Percentiles rank a stretch among this genome's conserved stretches.
phyloP scores from a whole-genome alignment of 305 asterid species.

The Fraxinus dipetala region DNA sequence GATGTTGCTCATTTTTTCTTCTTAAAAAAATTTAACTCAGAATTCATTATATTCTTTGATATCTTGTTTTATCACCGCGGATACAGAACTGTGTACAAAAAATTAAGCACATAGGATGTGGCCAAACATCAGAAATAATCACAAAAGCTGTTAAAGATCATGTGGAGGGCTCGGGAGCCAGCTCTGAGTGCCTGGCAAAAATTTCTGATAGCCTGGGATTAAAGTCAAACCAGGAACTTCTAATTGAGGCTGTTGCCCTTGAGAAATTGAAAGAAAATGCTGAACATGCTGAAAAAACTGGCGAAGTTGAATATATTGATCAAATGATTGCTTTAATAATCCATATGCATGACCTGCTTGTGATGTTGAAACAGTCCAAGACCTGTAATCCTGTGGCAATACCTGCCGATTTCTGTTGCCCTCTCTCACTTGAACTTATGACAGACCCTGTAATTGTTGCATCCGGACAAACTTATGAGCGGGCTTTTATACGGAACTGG shows the following conservation, averaged over 20 bases:
- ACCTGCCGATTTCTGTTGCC: slow-evolving; percentile 93
- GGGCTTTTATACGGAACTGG: slow-evolving; percentile 75
- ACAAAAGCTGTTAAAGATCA: slow-evolving; percentile 60
- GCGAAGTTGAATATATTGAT: slow-evolving; percentile 69
- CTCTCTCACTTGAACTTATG: slow-evolving; percentile 89
- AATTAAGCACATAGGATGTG: slow-evolving; percentile 55
- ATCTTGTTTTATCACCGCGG: slow-evolving; percentile 16
- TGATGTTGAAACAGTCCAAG: slow-evolving; percentile 62
- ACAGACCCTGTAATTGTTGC: slow-evolving; percentile 91
- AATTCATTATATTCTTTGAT: neutral
- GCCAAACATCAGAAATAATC: slow-evolving; percentile 49
- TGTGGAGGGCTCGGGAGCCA: slow-evolving; percentile 65
- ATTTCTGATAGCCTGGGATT: slow-evolving; percentile 65
- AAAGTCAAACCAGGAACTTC: slow-evolving; percentile 74
- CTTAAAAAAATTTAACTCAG: neutral
- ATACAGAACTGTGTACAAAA: slow-evolving; percentile 55
- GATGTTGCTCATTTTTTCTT: slow-evolving; percentile 6
- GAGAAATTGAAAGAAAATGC: slow-evolving; percentile 89
- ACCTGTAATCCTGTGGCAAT: slow-evolving; percentile 63
- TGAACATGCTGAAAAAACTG: slow-evolving; percentile 70
- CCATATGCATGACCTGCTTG: slow-evolving; percentile 79
- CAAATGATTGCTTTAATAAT: slow-evolving; percentile 71
- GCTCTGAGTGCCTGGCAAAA: slow-evolving; percentile 56
- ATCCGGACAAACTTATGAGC: slow-evolving; percentile 86
- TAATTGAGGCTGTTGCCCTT: slow-evolving; percentile 83